Conservation (phyloP, 2,329 filamentous ascomycete genomes). For the Amauroascus niger region DNA sequence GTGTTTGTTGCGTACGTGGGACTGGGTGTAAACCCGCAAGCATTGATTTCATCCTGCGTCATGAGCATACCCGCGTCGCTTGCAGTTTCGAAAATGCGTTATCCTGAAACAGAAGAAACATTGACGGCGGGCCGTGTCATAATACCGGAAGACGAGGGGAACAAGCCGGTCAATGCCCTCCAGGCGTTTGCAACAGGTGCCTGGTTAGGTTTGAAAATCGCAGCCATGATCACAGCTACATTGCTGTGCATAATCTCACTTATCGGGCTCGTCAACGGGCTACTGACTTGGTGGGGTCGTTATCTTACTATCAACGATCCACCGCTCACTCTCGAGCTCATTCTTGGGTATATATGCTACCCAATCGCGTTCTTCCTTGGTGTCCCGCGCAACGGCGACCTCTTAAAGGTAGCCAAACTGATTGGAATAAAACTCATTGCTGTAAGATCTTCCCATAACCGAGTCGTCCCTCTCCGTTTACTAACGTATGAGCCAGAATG, state of each 20-base stretch:
- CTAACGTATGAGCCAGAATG: slow-evolving; percentile 45
- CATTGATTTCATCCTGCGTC: slow-evolving; percentile 80
- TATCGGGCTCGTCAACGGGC: slow-evolving; percentile 61
- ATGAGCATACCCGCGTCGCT: slow-evolving; percentile 92
- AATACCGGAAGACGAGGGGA: slow-evolving; percentile 63
- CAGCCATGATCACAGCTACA: slow-evolving; percentile 67
- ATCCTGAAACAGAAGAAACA: slow-evolving; percentile 77
- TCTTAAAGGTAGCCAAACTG: slow-evolving; percentile 64
- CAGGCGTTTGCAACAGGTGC: slow-evolving; percentile 79
- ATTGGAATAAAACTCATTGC: slow-evolving; percentile 80
- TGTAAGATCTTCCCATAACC: slow-evolving; percentile 33
- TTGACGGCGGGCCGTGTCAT: slow-evolving; percentile 73
- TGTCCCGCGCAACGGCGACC: slow-evolving; percentile 54
- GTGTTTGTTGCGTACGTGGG: slow-evolving; percentile 78
- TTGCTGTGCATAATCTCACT: slow-evolving; percentile 77
- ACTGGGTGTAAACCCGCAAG: slow-evolving; percentile 74
- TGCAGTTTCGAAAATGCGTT: slow-evolving; percentile 80
- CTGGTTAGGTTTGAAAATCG: slow-evolving; percentile 79
- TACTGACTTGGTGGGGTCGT: slow-evolving; percentile 73
- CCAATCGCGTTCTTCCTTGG: slow-evolving; percentile 73
- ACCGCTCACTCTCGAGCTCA: slow-evolving; percentile 61
- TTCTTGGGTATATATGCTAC: slow-evolving; percentile 68
- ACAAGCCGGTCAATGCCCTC: slow-evolving; percentile 63
- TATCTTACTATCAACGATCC: slow-evolving; percentile 66
- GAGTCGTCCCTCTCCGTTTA: slow-evolving; percentile 13